Evolutionary conservation across 2,329 filamentous ascomycete genomes (phyloP).

Genomic region (Epichloe sibirici): DNA sequence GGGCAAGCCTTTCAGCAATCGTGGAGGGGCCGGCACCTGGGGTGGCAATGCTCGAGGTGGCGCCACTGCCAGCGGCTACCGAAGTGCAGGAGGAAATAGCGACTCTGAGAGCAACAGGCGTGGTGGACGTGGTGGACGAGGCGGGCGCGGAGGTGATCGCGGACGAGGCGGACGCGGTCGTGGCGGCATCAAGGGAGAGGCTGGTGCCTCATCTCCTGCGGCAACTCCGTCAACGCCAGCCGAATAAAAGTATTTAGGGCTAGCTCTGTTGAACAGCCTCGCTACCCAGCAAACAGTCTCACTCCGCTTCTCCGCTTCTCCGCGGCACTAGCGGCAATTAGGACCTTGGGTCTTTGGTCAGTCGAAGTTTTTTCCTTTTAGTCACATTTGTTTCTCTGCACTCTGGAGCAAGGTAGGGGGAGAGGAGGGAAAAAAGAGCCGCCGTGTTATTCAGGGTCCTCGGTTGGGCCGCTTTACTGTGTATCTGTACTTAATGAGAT

Average conservation of each 20-base stretch:
- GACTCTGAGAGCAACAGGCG: constrained; percentile 49
- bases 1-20: constrained; percentile 39
- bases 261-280: background rate
- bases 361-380: background rate
- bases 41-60: constrained; percentile 54
- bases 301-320: background rate
- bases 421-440: constrained; percentile 3
- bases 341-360: background rate
- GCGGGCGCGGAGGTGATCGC: constrained; percentile 46
- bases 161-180: constrained; percentile 43
- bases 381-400: constrained; percentile 8
- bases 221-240: constrained; percentile 37
- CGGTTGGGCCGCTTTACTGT: constrained; percentile 7
- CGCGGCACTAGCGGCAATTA: background rate
- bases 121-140: constrained; percentile 42
- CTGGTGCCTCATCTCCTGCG: constrained; percentile 41
- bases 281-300: background rate
- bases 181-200: constrained; percentile 48
- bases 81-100: constrained; percentile 68
- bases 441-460: constrained; percentile 6
- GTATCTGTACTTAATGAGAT: constrained; percentile 28
- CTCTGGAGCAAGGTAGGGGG: constrained; percentile 11
- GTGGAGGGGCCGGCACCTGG: constrained; percentile 57
- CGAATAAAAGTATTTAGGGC: constrained; percentile 2
- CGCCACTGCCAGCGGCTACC: constrained; percentile 57